Percentiles rank a stretch among this genome's conserved stretches.
These are phyloP conservation scores for Diaporthe eres DNA, from an alignment of 2,329 filamentous ascomycete species.

Conservation along the genomic window DNA sequence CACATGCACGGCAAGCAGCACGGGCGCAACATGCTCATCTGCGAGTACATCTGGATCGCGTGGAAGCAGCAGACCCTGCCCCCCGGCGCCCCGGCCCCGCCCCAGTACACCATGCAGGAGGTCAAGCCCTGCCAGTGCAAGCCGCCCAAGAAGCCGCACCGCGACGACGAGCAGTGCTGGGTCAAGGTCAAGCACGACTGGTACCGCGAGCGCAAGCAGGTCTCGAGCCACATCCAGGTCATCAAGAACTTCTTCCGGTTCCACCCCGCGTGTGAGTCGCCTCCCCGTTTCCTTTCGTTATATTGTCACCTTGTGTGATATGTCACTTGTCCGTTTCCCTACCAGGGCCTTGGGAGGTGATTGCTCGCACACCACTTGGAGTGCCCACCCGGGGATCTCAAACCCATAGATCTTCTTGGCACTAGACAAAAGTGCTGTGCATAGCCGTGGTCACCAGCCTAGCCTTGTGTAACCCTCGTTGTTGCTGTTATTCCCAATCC, in stretches of 20 bases:
- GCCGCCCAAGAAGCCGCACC: constrained; percentile 45
- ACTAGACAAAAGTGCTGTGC: constrained; percentile 6
- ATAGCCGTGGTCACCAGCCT: background rate
- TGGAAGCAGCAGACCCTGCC: constrained; percentile 59
- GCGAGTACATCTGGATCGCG: constrained; percentile 75
- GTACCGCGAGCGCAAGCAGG: constrained; percentile 69
- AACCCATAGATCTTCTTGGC: background rate
- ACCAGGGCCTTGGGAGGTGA: background rate
- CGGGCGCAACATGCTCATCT: constrained; percentile 79
- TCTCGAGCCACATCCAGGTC: constrained; percentile 80
- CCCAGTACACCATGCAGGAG: constrained; percentile 62
- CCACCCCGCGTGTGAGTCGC: constrained; percentile 73
- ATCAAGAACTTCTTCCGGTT: constrained; percentile 76
- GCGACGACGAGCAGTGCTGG: constrained; percentile 51
- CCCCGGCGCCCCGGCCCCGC: constrained; percentile 53
- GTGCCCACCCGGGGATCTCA: background rate
- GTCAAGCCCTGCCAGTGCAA: constrained; percentile 45
- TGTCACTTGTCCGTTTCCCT: background rate
- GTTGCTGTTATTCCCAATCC: background rate
- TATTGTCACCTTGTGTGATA: background rate
- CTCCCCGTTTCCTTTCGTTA: no score
- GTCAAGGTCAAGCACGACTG: constrained; percentile 42
- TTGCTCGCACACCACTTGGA: background rate
- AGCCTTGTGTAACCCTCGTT: background rate
- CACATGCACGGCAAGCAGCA: constrained; percentile 74